Base-by-base conservation (phyloP, 345 rosid species). In the Ricinus communis region DNA sequence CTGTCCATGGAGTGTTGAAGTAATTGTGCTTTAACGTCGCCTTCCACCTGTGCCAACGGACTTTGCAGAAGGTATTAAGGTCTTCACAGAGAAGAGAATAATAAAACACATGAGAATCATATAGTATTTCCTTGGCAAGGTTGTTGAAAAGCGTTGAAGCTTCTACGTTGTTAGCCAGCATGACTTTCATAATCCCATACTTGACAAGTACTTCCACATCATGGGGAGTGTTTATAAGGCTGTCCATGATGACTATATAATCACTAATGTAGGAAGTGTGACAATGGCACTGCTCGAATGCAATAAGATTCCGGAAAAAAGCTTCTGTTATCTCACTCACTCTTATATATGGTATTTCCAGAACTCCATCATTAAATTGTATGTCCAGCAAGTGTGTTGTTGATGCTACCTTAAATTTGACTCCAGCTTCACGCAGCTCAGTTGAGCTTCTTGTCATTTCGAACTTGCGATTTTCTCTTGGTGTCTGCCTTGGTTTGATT, bases 1-100 rank as follows among this genome's bases (percentile, higher is more conserved):
- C 9, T 1, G 71, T 65, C 81, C 82, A 65, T 45, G 82, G 82
- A 53, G 16, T 70, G 22, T 53, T 40, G 69, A 79, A 79, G 43
- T 79, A 65, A 8, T 66, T 27, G 9, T 74, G 71, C 15, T 33
- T 69, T 61, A 79, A 66, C 5, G 6, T 30, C 16, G 70, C 70
- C 46, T 64, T 31, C 82, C 75, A 78, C 33, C 13, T 41, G 21
- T 74, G 69, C 51, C 52, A n/a, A 15, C 54, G n/a, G 1, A 16
- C 56, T 53, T 38, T 46, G 24, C 72, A 59, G 16, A 74, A 56
- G 7, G 4, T 60, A 9, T 60, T 59, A 8, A 79, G 52, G 5
- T 65, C 61, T 25, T 66, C 43, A 18, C 21, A 49, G 3, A 72
- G 49, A 49, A 8, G 27, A 8, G 70, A 36, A 58, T 50, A 77